Evolutionary conservation across 441 rosid genomes (phyloP).

Genomic region (Raphanus hybrid): DNA sequence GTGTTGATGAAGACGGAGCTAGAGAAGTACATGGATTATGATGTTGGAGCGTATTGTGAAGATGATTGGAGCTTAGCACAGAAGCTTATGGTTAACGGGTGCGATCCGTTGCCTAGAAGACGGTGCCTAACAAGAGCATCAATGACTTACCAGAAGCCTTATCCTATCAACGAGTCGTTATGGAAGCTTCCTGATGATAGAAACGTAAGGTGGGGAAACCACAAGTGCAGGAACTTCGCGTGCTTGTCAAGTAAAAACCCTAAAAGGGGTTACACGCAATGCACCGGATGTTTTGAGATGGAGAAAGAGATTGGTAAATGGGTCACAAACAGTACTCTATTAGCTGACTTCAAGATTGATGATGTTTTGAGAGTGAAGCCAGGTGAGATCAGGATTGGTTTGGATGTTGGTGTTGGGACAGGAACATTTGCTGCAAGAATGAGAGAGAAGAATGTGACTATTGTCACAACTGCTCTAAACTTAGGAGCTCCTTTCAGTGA

Average conservation of each 20-base stretch:
- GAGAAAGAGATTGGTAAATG: constrained; percentile 78
- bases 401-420: constrained; percentile 76
- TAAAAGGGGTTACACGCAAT: constrained; percentile 70
- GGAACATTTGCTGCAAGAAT: constrained; percentile 90
- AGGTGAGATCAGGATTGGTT: constrained; percentile 68
- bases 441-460: constrained; percentile 75
- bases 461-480: constrained; percentile 74
- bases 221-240: constrained; percentile 70
- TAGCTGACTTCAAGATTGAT: constrained; percentile 56
- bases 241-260: constrained; percentile 74
- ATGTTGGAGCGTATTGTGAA: constrained; percentile 79
- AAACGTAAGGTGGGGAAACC: constrained; percentile 83
- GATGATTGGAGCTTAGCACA: constrained; percentile 90
- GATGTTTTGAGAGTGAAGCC: constrained; percentile 69
- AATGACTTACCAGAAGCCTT: constrained; percentile 74
- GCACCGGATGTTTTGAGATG: constrained; percentile 84
- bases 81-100: constrained; percentile 68
- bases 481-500: constrained; percentile 92
- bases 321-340: constrained; percentile 56
- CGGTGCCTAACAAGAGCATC: constrained; percentile 86
- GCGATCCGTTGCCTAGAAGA: constrained; percentile 86
- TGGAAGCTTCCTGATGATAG: constrained; percentile 85
- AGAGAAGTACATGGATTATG: constrained; percentile 86
- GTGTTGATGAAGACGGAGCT: constrained; percentile 68
- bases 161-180: constrained; percentile 76